phyloP scores from a whole-genome alignment of 345 rosid genomes.

The Populus ilicifolia region DNA sequence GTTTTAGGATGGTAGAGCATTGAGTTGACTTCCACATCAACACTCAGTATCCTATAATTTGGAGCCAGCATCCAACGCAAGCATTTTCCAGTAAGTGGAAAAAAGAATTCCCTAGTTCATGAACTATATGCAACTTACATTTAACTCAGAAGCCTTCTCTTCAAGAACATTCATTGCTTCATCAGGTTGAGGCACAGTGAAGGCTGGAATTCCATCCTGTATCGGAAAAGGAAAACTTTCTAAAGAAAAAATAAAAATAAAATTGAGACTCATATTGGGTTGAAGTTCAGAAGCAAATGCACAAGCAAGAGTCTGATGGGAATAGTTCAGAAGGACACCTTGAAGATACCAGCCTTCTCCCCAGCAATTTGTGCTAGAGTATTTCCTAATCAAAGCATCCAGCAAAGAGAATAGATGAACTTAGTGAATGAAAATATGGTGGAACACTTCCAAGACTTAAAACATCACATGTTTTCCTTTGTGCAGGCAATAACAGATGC shows the following conservation, averaged over 20 bases:
- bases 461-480: not conserved
- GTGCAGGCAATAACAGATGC: not conserved
- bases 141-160: slow-evolving; percentile 61
- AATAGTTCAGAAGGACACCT: slow-evolving; percentile 47
- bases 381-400: slow-evolving; percentile 57
- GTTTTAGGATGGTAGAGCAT: not conserved
- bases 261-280: not conserved
- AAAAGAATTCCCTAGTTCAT: slow-evolving; percentile 2
- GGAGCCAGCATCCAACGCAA: slow-evolving; percentile 2
- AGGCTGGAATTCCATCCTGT: slow-evolving; percentile 81
- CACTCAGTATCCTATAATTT: not conserved
- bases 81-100: not conserved
- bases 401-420: not conserved
- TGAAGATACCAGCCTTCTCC: slow-evolving; percentile 95
- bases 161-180: slow-evolving; percentile 94
- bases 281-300: not conserved
- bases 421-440: not conserved
- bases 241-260: not conserved
- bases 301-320: not conserved
- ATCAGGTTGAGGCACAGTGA: slow-evolving; percentile 89
- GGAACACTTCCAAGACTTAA: not conserved
- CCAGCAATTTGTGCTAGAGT: slow-evolving; percentile 95
- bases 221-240: not conserved
- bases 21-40: not conserved
- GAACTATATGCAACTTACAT: slow-evolving; percentile 47